These are phyloP conservation scores for Microdochium paspali DNA, from an alignment of 2,329 filamentous ascomycete species.

Conservation along the genomic window DNA sequence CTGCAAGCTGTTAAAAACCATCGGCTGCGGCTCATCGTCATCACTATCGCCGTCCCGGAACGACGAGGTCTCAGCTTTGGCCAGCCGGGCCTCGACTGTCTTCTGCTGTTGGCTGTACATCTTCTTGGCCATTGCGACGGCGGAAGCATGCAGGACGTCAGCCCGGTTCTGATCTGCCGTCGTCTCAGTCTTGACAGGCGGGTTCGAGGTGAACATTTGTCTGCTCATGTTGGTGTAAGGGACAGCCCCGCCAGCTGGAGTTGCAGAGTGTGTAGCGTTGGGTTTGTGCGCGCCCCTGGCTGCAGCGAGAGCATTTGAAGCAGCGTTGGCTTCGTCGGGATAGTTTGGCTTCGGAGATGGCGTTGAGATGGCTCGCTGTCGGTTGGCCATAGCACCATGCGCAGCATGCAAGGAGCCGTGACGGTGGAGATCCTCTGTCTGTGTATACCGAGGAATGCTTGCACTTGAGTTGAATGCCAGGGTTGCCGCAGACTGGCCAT, in stretches of 20 bases:
- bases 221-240: slow-evolving; percentile 59
- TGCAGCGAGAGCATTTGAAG: slow-evolving; percentile 61
- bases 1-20: slow-evolving; percentile 58
- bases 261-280: slow-evolving; percentile 31
- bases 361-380: slow-evolving; percentile 56
- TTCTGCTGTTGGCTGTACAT: slow-evolving; percentile 70
- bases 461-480: slow-evolving; percentile 51
- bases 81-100: slow-evolving; percentile 39
- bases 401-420: slow-evolving; percentile 66
- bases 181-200: slow-evolving; percentile 60
- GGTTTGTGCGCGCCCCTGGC: slow-evolving; percentile 58
- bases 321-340: slow-evolving; percentile 50
- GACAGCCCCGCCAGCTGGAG: slow-evolving; percentile 55
- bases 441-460: slow-evolving; percentile 29
- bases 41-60: slow-evolving; percentile 20
- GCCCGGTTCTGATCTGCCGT: slow-evolving; percentile 67
- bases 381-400: slow-evolving; percentile 61
- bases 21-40: slow-evolving; percentile 33
- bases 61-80: slow-evolving; percentile 20
- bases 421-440: slow-evolving; percentile 35
- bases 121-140: slow-evolving; percentile 79
- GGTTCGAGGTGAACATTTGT: slow-evolving; percentile 70
- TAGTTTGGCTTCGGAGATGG: slow-evolving; percentile 38
- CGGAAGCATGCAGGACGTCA: slow-evolving; percentile 70
- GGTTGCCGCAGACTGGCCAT: slow-evolving; percentile 60